Evolutionary conservation across 768 basidiomycete species (phyloP), one percentile per base, ranked within the genome.

Genomic region (Boletus coccyginus): DNA sequence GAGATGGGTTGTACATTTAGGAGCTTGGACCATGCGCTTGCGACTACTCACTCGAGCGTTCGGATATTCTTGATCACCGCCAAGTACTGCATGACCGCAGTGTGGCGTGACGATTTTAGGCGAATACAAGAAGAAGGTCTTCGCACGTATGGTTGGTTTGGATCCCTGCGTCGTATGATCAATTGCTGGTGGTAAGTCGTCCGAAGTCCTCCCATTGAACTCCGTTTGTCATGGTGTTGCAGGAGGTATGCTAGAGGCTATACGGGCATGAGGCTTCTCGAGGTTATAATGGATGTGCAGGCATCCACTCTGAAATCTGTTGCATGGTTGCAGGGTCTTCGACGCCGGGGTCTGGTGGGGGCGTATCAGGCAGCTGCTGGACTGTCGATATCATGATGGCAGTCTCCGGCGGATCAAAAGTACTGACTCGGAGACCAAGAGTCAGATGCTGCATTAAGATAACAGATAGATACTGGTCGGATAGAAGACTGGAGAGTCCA

Each of bases 51-150:
- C 71, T 87, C 90, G 7, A 85, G 83, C 68, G 88, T 86, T 55
- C 88, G 96, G 19, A 85, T 98, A 67, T 98, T 98, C 71, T 68
- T 98, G 33, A 88, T 98, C 55, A 89, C 90, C 16, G 94, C 94
- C 8, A 88, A 90, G 65, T 96, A 91, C 72, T 97, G 95, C 68
- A 78, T 85, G 49, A 78, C 77, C 12, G 88, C 92, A 9, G 85
- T 91, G 5, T 92, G 90, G 90, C 76, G 80, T 50, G 87, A 88
- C 62, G 86, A 94, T 52, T 74, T 73, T 63, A 71, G 72, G 45
- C 76, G 75, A 29, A 80, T 89, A 72, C 73, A 77, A 41, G 72
- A 74, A 32, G 73, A 74, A 32, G 85, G 86, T 3, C 68, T 87
- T 17, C 69, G 83, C 32, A 52, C 56, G 56, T 83, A 24, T 56